Base-by-base conservation (phyloP, 495 filamentous ascomycete genomes). In the Hamigera avellanea region DNA sequence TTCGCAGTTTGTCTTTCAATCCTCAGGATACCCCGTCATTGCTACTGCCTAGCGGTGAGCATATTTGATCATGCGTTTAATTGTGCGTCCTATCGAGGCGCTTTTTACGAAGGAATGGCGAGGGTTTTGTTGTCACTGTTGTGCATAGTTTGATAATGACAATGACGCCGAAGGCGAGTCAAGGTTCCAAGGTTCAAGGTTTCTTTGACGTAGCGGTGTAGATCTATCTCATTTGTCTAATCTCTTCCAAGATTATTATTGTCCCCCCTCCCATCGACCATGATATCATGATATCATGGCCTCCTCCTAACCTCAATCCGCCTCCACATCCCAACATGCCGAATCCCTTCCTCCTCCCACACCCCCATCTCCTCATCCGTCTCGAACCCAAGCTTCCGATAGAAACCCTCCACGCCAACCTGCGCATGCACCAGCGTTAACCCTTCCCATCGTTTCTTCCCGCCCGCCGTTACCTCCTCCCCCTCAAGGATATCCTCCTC, bases 321-420 rank as follows among this genome's bases (percentile, higher is more conserved):
- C 37, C 40, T 59, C 50, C 63, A 89, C 85, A 93, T 89, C 10
- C 80, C 85, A 19, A 87, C 71, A 69, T 94, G 88, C 46, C 70
- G 66, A 44, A 93, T 85, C 14, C 83, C 85, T 43, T 93, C 85
- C 61, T 95, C 87, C 26, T 64, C 59, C 84, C 87, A 95, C 43
- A 44, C 59, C 0, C 84, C 83, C 75, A 91, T 71, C 6, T 52
- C 57, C 50, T 75, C 64, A 59, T 94, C 86, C 6, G 69, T 52
- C 44, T 56, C 51, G 49, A 93, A 95, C 0, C 86, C 86, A 54
- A 75, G 64, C 36, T 60, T 60, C 37, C 47, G 50, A 72, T 83
- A 93, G 44, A 76, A 54, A 42, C 48, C 49, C 43, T 72, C 67
- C 17, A 80, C 76, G 9, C 57, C 44, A 41, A 64, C 69, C 63